Evolutionary conservation across 805 yeast species (phyloP).

Genomic region (Lipomyces sp.): DNA sequence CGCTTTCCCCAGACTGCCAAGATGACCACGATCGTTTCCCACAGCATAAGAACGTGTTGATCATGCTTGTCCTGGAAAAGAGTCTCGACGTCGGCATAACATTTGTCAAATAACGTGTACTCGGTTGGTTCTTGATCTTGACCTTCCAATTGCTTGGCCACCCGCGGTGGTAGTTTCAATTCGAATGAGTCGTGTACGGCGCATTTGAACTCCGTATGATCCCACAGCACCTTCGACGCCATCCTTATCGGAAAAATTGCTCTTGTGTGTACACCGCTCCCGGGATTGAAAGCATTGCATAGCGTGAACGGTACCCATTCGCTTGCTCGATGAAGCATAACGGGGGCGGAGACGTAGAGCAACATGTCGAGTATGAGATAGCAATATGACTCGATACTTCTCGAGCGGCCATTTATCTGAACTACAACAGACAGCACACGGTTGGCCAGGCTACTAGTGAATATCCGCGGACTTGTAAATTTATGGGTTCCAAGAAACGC

Average conservation of each 20-base stretch:
- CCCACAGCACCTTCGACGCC: constrained; percentile 7
- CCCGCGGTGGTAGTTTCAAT: neutral
- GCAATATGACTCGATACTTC: constrained; percentile 14
- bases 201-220: constrained; percentile 3
- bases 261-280: constrained; percentile 10
- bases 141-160: neutral
- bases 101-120: constrained; percentile 3
- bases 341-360: neutral
- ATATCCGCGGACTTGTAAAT: constrained; percentile 4
- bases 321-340: constrained; percentile 15
- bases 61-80: constrained; percentile 14
- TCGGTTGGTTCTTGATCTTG: neutral
- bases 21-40: constrained; percentile 15
- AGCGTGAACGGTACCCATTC: constrained; percentile 23
- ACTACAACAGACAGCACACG: constrained; percentile 12
- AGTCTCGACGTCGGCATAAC: constrained; percentile 2
- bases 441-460: constrained; percentile 1
- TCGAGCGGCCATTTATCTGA: constrained; percentile 3
- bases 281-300: constrained; percentile 7
- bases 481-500: constrained; percentile 14
- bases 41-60: constrained; percentile 15
- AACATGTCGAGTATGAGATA: constrained; percentile 13
- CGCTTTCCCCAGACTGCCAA: constrained; percentile 17
- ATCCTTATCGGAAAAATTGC: constrained; percentile 10
- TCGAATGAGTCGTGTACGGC: constrained; percentile 11